Evolutionary conservation across 768 basidiomycete genomes (phyloP).

Genomic region (Auriculariales sp.): DNA sequence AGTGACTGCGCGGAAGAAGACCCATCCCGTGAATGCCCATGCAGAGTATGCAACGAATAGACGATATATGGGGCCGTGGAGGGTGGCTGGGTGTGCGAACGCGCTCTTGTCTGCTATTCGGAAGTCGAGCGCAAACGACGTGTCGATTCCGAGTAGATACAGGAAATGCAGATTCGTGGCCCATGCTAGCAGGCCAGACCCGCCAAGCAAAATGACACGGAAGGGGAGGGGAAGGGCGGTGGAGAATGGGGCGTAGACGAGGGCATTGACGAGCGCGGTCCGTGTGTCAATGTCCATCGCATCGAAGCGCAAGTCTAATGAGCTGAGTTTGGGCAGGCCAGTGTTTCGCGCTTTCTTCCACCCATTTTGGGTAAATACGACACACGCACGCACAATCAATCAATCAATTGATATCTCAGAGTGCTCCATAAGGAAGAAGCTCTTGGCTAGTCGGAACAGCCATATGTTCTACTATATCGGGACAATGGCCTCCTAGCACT

Average conservation of each 20-base stretch:
- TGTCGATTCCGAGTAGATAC: slow-evolving; percentile 58
- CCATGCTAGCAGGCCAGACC: slow-evolving; percentile 78
- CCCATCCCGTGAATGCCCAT: slow-evolving; percentile 57
- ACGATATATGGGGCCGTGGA: slow-evolving; percentile 52
- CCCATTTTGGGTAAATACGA: too few relatives aligned
- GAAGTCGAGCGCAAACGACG: slow-evolving; percentile 54
- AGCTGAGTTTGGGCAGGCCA: too few relatives aligned
- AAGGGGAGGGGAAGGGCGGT: slow-evolving; percentile 70
- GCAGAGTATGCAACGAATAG: slow-evolving; percentile 44
- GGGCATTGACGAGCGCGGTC: background rate
- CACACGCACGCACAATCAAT: too few relatives aligned
- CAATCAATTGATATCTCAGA: too few relatives aligned
- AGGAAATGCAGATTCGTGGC: slow-evolving; percentile 86
- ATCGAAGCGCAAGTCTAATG: too few relatives aligned
- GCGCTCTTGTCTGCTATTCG: slow-evolving; percentile 10
- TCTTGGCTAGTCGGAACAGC: too few relatives aligned
- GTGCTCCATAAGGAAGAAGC: too few relatives aligned
- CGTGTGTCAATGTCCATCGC: background rate
- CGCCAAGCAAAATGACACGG: slow-evolving; percentile 68
- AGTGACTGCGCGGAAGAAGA: slow-evolving; percentile 45
- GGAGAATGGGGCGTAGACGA: slow-evolving; percentile 1
- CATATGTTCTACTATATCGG: too few relatives aligned
- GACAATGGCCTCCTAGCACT: too few relatives aligned
- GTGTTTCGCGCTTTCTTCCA: too few relatives aligned
- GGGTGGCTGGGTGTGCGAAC: slow-evolving; percentile 22